These are phyloP conservation scores for Fusarium compactum DNA, from an alignment of 2,329 filamentous ascomycete species.

Conservation along the genomic window DNA sequence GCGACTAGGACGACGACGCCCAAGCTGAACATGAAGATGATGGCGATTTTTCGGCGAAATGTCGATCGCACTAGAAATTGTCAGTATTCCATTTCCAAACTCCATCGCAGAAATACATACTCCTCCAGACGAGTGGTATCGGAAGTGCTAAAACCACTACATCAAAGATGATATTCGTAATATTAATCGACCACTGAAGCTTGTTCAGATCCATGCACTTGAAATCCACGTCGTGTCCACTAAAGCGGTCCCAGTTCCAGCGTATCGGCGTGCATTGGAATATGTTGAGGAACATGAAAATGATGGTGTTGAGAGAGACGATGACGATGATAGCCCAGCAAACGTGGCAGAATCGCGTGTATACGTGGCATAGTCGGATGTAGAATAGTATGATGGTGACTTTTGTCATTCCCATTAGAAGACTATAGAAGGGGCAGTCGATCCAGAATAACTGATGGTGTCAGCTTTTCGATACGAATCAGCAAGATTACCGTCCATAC, in stretches of 20 bases:
- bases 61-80: neutral
- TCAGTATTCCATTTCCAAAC: rapidly evolving
- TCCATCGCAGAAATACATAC: neutral
- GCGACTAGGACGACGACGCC: constrained; percentile 14
- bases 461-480: neutral
- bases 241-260: constrained; percentile 19
- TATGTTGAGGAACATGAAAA: neutral
- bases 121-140: constrained; percentile 21
- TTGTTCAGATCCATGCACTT: constrained; percentile 25
- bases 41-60: constrained; percentile 14
- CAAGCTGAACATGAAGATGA: constrained; percentile 17
- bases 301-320: neutral
- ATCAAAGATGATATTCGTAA: constrained; percentile 18
- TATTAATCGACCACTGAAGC: constrained; percentile 9
- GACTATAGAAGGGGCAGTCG: constrained; percentile 13
- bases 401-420: constrained; percentile 9
- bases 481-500: neutral
- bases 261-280: constrained; percentile 16
- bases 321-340: constrained; percentile 5
- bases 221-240: neutral
- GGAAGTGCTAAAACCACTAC: neutral
- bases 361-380: constrained; percentile 11
- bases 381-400: constrained; percentile 21
- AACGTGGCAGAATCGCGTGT: constrained; percentile 8
- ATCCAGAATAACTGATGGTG: neutral